Evolutionary conservation across 768 basidiomycete species (phyloP).

Genomic region (Podaxis sp.): DNA sequence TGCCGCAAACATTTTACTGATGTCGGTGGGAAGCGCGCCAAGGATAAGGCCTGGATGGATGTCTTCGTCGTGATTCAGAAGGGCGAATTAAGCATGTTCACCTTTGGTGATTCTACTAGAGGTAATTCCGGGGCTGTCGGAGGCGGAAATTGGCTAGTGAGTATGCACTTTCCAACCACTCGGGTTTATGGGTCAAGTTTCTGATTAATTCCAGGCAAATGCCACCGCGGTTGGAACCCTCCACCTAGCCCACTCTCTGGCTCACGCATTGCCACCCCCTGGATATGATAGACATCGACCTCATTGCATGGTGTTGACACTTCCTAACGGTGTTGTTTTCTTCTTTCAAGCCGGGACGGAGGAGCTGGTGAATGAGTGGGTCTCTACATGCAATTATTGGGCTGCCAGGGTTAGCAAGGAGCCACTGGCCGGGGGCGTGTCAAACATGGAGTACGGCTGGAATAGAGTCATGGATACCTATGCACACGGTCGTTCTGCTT

Average conservation of each 20-base stretch:
- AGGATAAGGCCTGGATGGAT: conserved; percentile 88
- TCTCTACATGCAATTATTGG: conserved; percentile 99
- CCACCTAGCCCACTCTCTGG: conserved; percentile 80
- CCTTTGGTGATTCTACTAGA: conserved; percentile 75
- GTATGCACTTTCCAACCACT: conserved; percentile 27
- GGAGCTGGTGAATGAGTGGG: conserved; percentile 98
- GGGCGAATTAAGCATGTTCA: conserved; percentile 94
- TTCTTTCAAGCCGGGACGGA: conserved; percentile 99
- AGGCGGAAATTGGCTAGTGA: conserved; percentile 96
- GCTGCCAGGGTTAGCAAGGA: conserved; percentile 93
- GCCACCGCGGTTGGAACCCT: conserved; percentile 82
- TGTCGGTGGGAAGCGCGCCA: conserved; percentile 73
- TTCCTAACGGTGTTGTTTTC: conserved; percentile 86
- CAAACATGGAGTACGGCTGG: conserved; percentile 99
- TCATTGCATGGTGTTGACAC: conserved; percentile 90
- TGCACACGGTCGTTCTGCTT: conserved; percentile 46
- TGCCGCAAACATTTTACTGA: conserved; percentile 96
- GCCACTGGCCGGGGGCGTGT: conserved; percentile 92
- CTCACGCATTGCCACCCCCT: conserved; percentile 83
- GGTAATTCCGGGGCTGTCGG: conserved; percentile 69
- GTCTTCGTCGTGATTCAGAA: conserved; percentile 95
- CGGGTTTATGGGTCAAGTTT: neutral
- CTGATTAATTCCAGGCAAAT: conserved; percentile 57
- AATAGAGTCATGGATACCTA: conserved; percentile 62
- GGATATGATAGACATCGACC: conserved; percentile 91